Percentiles rank a stretch among this genome's conserved stretches.
phyloP scores from a whole-genome alignment of 192 early-diverging fungal genomes.

The Podila epicladia region DNA sequence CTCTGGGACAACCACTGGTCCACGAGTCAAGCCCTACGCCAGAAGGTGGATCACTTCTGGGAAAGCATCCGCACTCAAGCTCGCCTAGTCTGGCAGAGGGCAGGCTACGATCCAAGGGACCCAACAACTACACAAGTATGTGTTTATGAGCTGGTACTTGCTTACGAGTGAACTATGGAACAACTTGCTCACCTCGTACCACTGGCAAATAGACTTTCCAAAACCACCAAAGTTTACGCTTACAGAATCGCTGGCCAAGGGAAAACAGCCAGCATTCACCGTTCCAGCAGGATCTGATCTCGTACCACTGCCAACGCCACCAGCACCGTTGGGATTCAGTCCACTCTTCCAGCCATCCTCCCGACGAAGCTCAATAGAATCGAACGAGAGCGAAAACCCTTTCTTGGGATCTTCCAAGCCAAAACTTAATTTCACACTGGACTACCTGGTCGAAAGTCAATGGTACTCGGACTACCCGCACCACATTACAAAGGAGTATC shows the following conservation, averaged over 20 bases:
- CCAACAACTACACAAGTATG: constrained; percentile 9
- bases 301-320: constrained; percentile 31
- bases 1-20: not conserved
- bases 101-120: constrained; percentile 19
- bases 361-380: constrained; percentile 6
- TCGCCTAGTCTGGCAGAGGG: constrained; percentile 36
- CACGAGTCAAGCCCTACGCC: constrained; percentile 16
- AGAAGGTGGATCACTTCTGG: constrained; percentile 30
- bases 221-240: constrained; percentile 18
- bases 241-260: not conserved
- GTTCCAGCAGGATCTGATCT: constrained; percentile 27
- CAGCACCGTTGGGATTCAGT: constrained; percentile 4
- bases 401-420: constrained; percentile 29
- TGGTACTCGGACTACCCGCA: constrained; percentile 51
- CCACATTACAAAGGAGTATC: constrained; percentile 36
- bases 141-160: not conserved
- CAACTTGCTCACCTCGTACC: not conserved
- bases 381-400: constrained; percentile 23
- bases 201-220: not conserved
- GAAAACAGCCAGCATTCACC: constrained; percentile 7
- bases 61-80: constrained; percentile 38
- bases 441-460: constrained; percentile 46
- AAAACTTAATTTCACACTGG: constrained; percentile 32
- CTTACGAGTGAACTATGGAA: not conserved
- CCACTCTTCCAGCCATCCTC: not conserved